Evolutionary conservation across 306 rosid species (phyloP).

Genomic region (Arachis stenosperma): DNA sequence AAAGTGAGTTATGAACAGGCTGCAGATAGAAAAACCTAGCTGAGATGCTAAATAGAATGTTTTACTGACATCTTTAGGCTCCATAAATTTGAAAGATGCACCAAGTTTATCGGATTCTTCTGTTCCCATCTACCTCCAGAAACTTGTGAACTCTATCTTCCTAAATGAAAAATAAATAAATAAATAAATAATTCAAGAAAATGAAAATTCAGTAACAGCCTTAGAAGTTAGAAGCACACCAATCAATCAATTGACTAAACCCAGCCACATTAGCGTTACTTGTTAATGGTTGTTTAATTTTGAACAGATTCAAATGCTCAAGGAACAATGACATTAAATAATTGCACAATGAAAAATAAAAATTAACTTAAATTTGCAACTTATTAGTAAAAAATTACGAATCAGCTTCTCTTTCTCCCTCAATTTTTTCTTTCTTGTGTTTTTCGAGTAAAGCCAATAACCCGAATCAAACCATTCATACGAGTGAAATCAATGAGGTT

Average conservation of each 20-base stretch:
- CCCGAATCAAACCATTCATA: neutral
- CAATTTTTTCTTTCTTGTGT: neutral
- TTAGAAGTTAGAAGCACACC: neutral
- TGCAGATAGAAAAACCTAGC: slow-evolving; percentile 29
- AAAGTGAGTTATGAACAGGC: neutral
- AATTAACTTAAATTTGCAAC: neutral
- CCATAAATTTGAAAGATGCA: slow-evolving; percentile 34
- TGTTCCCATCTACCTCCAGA: slow-evolving; percentile 40
- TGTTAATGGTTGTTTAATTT: neutral
- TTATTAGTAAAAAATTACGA: slow-evolving; percentile 4
- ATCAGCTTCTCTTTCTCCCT: neutral
- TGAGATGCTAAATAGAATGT: slow-evolving; percentile 33
- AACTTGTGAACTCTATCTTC: slow-evolving; percentile 18
- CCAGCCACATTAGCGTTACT: slow-evolving; percentile 3
- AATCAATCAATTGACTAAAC: slow-evolving; percentile 13
- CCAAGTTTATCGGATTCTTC: slow-evolving; percentile 38
- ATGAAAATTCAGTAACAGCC: neutral
- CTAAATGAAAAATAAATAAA: slow-evolving; percentile 26
- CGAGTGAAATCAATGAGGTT: too few relatives aligned
- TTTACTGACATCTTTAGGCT: slow-evolving; percentile 46
- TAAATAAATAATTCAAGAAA: slow-evolving; percentile 7
- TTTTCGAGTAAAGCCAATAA: too few relatives aligned
- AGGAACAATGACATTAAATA: slow-evolving; percentile 26
- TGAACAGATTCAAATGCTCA: slow-evolving; percentile 4
- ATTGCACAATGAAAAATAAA: neutral